Conservation (phyloP, 495 filamentous ascomycete species). For the Annulohypoxylon nitens region DNA sequence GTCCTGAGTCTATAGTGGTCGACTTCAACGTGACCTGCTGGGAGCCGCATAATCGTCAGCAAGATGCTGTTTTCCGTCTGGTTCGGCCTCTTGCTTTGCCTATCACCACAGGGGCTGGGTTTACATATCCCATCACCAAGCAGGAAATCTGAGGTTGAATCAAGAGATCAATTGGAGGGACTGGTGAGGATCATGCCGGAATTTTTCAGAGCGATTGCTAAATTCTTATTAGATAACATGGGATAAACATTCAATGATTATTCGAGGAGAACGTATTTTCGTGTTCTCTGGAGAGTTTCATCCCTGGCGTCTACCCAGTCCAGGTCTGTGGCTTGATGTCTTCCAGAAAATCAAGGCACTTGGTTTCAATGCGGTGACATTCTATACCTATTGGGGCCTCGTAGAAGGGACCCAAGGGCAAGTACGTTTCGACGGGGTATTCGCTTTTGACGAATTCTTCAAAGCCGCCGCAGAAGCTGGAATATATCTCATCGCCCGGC, state of each 20-base stretch:
- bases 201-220: background rate
- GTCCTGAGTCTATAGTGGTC: background rate
- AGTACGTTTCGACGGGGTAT: constrained; percentile 77
- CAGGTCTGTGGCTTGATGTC: constrained; percentile 76
- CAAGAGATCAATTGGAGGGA: constrained; percentile 21
- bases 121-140: background rate
- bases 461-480: constrained; percentile 75
- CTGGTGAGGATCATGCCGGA: constrained; percentile 2
- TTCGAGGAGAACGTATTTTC: constrained; percentile 77
- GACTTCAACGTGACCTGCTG: background rate
- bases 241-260: constrained; percentile 79
- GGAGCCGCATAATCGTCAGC: background rate
- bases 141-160: background rate
- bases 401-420: constrained; percentile 77
- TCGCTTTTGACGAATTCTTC: constrained; percentile 77
- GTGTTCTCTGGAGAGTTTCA: constrained; percentile 81
- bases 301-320: constrained; percentile 79
- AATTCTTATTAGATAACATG: constrained; percentile 65
- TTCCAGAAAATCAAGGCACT: constrained; percentile 85
- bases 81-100: constrained; percentile 1
- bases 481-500: constrained; percentile 79
- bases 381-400: constrained; percentile 82
- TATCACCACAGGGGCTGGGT: background rate
- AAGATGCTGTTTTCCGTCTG: constrained; percentile 11
- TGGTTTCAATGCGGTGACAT: constrained; percentile 79